phyloP scores from a whole-genome alignment of 441 rosid genomes.

The Capsella rubella region DNA sequence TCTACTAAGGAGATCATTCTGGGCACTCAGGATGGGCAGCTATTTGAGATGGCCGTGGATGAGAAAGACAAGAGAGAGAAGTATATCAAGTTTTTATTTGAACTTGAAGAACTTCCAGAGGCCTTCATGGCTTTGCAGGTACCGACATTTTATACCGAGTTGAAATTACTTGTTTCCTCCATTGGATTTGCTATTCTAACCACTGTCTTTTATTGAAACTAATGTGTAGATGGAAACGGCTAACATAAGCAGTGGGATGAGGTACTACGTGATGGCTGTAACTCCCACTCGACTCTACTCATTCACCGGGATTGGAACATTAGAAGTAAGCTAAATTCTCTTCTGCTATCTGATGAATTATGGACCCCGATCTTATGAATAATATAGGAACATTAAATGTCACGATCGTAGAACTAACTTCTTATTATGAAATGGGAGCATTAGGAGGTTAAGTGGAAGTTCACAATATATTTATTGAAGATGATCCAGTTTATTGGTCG shows the following conservation, averaged over 20 bases:
- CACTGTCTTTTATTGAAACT: slow-evolving; percentile 32
- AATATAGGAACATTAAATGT: slow-evolving; percentile 4
- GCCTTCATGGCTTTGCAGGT: slow-evolving; percentile 99
- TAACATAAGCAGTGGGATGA: slow-evolving; percentile 68
- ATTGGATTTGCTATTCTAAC: neutral
- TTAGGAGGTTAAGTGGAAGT: slow-evolving; percentile 19
- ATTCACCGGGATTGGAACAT: slow-evolving; percentile 90
- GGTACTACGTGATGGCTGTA: slow-evolving; percentile 99
- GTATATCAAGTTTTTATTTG: slow-evolving; percentile 81
- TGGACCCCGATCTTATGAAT: neutral
- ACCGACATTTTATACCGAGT: slow-evolving; percentile 16
- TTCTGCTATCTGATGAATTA: slow-evolving; percentile 18
- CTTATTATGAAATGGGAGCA: slow-evolving; percentile 8
- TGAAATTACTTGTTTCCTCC: slow-evolving; percentile 2
- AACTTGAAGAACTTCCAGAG: slow-evolving; percentile 88
- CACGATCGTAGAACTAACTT: slow-evolving; percentile 11
- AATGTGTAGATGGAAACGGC: slow-evolving; percentile 91
- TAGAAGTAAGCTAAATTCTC: slow-evolving; percentile 72
- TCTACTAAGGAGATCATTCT: slow-evolving; percentile 93
- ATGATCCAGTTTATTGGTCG: neutral
- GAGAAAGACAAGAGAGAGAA: slow-evolving; percentile 99
- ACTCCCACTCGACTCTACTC: slow-evolving; percentile 99
- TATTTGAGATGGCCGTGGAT: slow-evolving; percentile 91
- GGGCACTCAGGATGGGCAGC: slow-evolving; percentile 92
- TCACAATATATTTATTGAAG: slow-evolving; percentile 12